Conservation (phyloP, 495 filamentous ascomycete species). For the Lasiosphaeria hispida region DNA sequence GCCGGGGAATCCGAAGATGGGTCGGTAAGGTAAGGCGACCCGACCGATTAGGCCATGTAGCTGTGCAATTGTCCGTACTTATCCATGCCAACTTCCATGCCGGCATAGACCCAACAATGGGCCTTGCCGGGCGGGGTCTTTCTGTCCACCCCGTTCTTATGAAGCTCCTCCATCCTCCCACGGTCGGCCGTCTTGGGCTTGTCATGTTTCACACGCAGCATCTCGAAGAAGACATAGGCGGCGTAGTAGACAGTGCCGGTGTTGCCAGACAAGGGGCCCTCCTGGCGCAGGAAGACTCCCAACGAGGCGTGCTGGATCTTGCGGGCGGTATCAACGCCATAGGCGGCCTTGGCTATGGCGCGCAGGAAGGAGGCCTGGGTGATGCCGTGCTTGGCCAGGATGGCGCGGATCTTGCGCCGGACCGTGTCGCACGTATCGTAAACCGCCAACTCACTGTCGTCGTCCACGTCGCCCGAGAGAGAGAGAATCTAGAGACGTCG, state of each 20-base stretch:
- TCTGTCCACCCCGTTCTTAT: neutral
- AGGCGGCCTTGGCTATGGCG: slow-evolving; percentile 33
- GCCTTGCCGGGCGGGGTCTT: neutral
- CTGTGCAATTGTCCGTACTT: no score
- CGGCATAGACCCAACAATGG: neutral
- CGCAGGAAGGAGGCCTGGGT: slow-evolving; percentile 46
- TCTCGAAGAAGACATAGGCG: slow-evolving; percentile 54
- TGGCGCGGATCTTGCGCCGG: slow-evolving; percentile 48
- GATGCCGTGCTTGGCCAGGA: slow-evolving; percentile 39
- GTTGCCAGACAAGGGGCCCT: slow-evolving; percentile 42
- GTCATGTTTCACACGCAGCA: slow-evolving; percentile 46
- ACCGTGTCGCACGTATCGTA: slow-evolving; percentile 55
- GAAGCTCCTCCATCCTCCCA: neutral
- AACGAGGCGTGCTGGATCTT: neutral
- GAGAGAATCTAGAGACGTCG: neutral
- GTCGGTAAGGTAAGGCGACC: no score
- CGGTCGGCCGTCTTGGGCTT: slow-evolving; percentile 40
- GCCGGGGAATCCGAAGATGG: neutral
- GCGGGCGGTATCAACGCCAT: slow-evolving; percentile 23
- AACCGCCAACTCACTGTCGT: slow-evolving; percentile 31
- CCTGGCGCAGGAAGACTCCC: slow-evolving; percentile 27
- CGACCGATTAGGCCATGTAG: no score
- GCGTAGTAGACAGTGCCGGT: slow-evolving; percentile 43
- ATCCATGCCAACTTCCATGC: neutral
- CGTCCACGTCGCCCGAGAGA: slow-evolving; percentile 28